Base-by-base conservation (phyloP, 164 flowering plant species). In the Malania oleifera region DNA sequence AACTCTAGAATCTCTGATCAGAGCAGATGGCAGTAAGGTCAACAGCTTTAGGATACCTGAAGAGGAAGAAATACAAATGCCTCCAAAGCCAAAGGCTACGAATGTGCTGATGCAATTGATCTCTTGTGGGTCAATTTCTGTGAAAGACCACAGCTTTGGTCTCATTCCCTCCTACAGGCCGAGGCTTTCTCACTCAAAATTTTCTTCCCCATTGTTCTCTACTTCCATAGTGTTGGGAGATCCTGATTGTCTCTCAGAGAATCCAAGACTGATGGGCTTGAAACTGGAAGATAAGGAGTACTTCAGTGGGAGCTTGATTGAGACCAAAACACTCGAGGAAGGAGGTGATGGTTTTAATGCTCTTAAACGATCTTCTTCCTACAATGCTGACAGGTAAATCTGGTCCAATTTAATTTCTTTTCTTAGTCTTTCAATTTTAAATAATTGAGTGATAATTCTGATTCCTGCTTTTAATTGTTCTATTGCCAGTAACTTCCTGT, bases 41-140 rank as follows among this genome's bases (percentile, higher is more conserved):
- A 82, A 82, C 59, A 86, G 91, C 64, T 85, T 77, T 61, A 75
- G 91, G 63, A 79, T 77, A 65, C 76, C 77, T 39, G 87, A 85
- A 66, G 91, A 87, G 68, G 97, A 82, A 64, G 87, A 79, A 13
- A 26, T 70, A 39, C 73, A 68, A 20, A 66, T 60, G 66, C 73
- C 83, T 65, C 57, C 75, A 22, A 85, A 83, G 70, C 66, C 82
- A 24, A 90, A 81, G 80, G 82, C 95, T 38, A 69, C 95, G n/a
- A 80, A 83, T 52, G 58, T 85, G 75, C 57, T 91, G 60, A 79
- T 95, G 95, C 99, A 95, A 60, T 63, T 95, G 63, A 85, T 95
- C 50, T 85, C 97, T 0, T 95, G 99, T 67, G 99, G 99, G 28
- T 95, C 97, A 20, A 73, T 95, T 60, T 71, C 95, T 3, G 96